Evolutionary conservation across 2,329 filamentous ascomycete species (phyloP), one percentile per base, ranked within the genome.

Genomic region (Colletotrichum sansevieriae): DNA sequence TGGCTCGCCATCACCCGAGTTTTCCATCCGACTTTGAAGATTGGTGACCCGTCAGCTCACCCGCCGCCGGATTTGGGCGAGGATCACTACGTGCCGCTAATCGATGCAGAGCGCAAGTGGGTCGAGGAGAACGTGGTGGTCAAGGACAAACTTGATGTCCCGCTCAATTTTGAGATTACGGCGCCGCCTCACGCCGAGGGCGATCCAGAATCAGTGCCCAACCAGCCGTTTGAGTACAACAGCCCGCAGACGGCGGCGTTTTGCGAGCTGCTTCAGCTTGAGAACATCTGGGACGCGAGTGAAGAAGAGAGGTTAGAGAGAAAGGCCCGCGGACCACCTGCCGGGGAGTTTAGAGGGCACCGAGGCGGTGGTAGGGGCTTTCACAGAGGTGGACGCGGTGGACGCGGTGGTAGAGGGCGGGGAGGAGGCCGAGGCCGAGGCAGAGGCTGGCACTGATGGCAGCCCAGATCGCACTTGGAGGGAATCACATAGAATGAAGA

Each of bases 1-100:
- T 99, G 95, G 95, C 89, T 99, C 8, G 92, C 96, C 47, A 98
- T 99, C 71, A 95, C 91, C 12, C 92, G 95, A 47, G 91, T 90
- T 8, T 97, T 98, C 75, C 88, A 92, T 46, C 74, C 83, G 3
- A 84, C 88, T 46, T 83, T 96, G 2, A 79, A 82, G 1, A 82
- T 95, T 43, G 92, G 93, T 66, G 84, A 91, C 71, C 83, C 83
- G 5, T 76, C 80, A 8, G 84, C 86, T 1, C 78, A 80, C 44
- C 79, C 87, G 0, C 84, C 91, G 0, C 77, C 81, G 2, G 85
- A 97, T 75, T 82, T 88, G 29, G 92, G 92, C 20, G 89, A 97
- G 77, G 86, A 83, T 2, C 80, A 86, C 58, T 97, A 97, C 77
- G 78, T 78, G 3, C 83, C 86, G 0, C 83, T 91, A 12, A 93